phyloP scores from a whole-genome alignment of 345 rosid species.

The Barbarea vulgaris region DNA sequence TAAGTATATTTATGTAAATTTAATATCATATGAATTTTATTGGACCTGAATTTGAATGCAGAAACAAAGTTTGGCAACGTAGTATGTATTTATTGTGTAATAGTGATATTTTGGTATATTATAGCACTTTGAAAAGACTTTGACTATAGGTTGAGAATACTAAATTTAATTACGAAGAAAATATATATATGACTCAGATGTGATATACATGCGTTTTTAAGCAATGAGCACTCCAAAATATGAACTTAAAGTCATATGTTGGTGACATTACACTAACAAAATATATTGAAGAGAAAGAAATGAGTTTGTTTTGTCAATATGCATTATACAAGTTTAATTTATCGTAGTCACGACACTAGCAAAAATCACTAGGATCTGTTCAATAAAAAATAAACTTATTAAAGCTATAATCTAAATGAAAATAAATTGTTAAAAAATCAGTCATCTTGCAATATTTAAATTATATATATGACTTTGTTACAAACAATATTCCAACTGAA shows the following conservation, averaged over 20 bases:
- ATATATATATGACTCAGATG: background rate
- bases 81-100: background rate
- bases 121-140: background rate
- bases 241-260: constrained; percentile 7
- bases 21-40: background rate
- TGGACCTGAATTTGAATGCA: background rate
- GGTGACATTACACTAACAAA: background rate
- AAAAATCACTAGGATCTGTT: background rate
- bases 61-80: background rate
- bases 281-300: background rate
- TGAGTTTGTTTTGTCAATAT: background rate
- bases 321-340: background rate
- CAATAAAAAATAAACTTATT: background rate
- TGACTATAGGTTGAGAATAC: background rate
- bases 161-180: background rate
- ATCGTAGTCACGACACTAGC: background rate
- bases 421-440: background rate
- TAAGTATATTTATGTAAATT: background rate
- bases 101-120: background rate
- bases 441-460: constrained; percentile 3
- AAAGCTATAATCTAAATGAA: background rate
- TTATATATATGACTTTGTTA: constrained; percentile 3
- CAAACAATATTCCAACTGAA: constrained; percentile 23
- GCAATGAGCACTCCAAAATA: background rate
- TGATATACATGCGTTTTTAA: background rate